Evolutionary conservation across 768 basidiomycete species (phyloP).

Genomic region (Suillus hirtellus): DNA sequence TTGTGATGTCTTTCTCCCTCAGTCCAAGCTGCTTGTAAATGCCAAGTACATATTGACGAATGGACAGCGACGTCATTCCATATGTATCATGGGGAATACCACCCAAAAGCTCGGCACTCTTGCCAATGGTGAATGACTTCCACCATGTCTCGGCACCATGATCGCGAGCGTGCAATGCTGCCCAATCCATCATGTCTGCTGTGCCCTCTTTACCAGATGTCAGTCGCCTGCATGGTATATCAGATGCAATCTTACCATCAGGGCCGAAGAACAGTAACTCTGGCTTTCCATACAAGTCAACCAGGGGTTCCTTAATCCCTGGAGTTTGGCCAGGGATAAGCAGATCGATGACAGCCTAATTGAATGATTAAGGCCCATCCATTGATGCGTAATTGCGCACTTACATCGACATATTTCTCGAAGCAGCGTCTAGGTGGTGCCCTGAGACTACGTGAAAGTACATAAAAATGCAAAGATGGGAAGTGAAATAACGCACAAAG

Average conservation of each 20-base stretch:
- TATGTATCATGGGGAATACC: conserved; percentile 91
- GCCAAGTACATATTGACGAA: conserved; percentile 92
- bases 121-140: conserved; percentile 98
- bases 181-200: conserved; percentile 99
- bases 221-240: conserved; percentile 2
- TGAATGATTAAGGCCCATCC: conserved; percentile 3
- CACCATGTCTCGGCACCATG: conserved; percentile 96
- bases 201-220: conserved; percentile 71
- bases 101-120: conserved; percentile 87
- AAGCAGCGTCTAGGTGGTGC: conserved; percentile 85
- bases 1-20: conserved; percentile 93
- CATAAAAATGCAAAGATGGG: neutral
- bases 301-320: conserved; percentile 92
- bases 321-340: conserved; percentile 95
- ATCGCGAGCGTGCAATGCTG: conserved; percentile 84
- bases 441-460: conserved; percentile 54
- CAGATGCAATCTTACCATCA: conserved; percentile 57
- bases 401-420: conserved; percentile 96
- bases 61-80: conserved; percentile 93
- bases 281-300: conserved; percentile 87
- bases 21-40: conserved; percentile 94
- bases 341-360: conserved; percentile 82
- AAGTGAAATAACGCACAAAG: conserved; percentile 55
- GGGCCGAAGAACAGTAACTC: conserved; percentile 96
- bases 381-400: conserved; percentile 22